phyloP scores from a whole-genome alignment of 2,329 filamentous ascomycete species.

The Exophiala bonariae region DNA sequence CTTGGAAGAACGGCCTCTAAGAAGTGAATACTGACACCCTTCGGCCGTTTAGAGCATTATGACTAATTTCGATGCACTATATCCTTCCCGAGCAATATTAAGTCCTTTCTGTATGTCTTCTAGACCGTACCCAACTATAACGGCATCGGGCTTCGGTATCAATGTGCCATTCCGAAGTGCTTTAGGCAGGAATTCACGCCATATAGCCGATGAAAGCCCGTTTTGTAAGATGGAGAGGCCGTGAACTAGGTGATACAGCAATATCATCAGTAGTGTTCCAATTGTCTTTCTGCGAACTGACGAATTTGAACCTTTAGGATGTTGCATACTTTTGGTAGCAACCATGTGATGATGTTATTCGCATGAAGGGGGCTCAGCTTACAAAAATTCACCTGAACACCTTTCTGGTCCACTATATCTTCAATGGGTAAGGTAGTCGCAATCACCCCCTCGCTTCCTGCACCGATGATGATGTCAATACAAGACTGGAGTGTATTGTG shows the following conservation, averaged over 20 bases:
- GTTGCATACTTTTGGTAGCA: neutral
- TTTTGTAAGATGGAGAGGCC: constrained; percentile 6
- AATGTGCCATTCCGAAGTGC: constrained; percentile 32
- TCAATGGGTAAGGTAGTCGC: neutral
- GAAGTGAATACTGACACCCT: too few species aligned
- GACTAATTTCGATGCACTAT: constrained; percentile 40
- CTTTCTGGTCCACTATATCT: neutral
- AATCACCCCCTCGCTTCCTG: neutral
- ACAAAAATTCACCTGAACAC: neutral
- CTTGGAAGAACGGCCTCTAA: too few species aligned
- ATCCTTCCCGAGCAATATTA: constrained; percentile 36
- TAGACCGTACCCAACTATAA: constrained; percentile 40
- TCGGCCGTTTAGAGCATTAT: constrained; percentile 19
- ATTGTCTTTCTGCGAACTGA: too few species aligned
- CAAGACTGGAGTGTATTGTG: neutral
- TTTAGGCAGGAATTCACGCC: constrained; percentile 32
- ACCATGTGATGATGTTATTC: neutral
- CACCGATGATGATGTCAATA: neutral
- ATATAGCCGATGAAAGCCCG: constrained; percentile 31
- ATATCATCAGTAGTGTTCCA: neutral
- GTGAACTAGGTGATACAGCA: neutral
- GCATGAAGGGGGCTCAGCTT: neutral
- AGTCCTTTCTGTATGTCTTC: constrained; percentile 37
- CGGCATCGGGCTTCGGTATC: constrained; percentile 34
- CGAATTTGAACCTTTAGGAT: too few species aligned